These are phyloP conservation scores for Juncus effusus DNA, from an alignment of 176 grass and related monocot genomes.

Conservation along the genomic window DNA sequence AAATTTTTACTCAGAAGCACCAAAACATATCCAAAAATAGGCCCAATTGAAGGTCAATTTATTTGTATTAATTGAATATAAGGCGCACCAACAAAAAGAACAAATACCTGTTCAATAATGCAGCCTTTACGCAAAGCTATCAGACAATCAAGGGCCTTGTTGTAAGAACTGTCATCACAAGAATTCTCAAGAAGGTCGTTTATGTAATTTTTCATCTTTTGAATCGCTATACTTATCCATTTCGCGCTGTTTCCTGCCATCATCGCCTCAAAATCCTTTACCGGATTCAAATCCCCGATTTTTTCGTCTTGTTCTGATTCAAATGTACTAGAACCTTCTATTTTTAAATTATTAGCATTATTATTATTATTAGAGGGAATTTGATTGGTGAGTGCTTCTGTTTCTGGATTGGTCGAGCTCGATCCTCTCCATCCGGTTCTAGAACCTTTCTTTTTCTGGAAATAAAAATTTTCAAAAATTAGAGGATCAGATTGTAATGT, in stretches of 20 bases:
- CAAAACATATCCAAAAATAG: background rate
- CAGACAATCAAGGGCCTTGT: slow-evolving; percentile 72
- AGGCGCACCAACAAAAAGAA: background rate
- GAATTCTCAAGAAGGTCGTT: slow-evolving; percentile 55
- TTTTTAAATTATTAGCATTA: slow-evolving; percentile 31
- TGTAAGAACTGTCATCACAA: slow-evolving; percentile 34
- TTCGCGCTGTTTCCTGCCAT: slow-evolving; percentile 63
- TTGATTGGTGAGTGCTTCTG: slow-evolving; percentile 40
- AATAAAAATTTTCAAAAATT: slow-evolving; percentile 11
- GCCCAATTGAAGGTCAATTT: background rate
- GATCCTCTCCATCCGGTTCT: slow-evolving; percentile 23
- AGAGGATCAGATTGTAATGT: slow-evolving; percentile 3
- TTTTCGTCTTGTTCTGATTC: slow-evolving; percentile 28
- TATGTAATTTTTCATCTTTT: slow-evolving; percentile 66
- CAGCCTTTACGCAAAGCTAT: slow-evolving; percentile 66
- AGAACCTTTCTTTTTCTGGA: slow-evolving; percentile 41
- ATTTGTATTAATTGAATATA: slow-evolving; percentile 11
- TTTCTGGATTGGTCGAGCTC: slow-evolving; percentile 36
- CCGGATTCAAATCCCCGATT: slow-evolving; percentile 61
- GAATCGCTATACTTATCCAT: slow-evolving; percentile 69
- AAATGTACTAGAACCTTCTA: slow-evolving; percentile 32
- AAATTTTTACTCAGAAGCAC: background rate
- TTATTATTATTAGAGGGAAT: slow-evolving; percentile 31
- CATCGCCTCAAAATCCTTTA: slow-evolving; percentile 89
- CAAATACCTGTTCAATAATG: slow-evolving; percentile 88